Evolutionary conservation across 352 stramenopile species (phyloP), one percentile per base, ranked within the genome.

Genomic region (Pilasporangium apinafurcum): DNA sequence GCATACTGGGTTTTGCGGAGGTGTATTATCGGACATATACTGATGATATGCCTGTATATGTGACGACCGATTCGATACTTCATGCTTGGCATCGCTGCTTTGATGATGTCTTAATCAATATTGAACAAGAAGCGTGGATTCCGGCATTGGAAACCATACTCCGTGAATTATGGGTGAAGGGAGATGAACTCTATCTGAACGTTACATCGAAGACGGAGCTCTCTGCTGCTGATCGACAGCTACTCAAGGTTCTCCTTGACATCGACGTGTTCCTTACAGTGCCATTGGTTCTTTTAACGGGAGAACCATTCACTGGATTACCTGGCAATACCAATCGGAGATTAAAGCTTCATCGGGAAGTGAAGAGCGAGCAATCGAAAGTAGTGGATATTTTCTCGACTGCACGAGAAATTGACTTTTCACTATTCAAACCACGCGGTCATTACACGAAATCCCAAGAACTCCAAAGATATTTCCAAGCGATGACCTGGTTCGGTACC

Each of bases 331-430:
- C n/a, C n/a, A n/a, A n/a, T n/a, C n/a, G n/a, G n/a, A n/a, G n/a
- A n/a, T n/a, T n/a, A 29, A n/a, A 18, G 25, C 56, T 22, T 44
- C 59, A 22, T 56, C 59, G n/a, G n/a, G n/a, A n/a, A n/a, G n/a
- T n/a, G n/a, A n/a, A n/a, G n/a, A n/a, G n/a, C n/a, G n/a, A n/a
- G n/a, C n/a, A n/a, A n/a, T n/a, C n/a, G n/a, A n/a, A n/a, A n/a
- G n/a, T n/a, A n/a, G n/a, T n/a, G n/a, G n/a, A n/a, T n/a, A n/a
- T n/a, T n/a, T n/a, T n/a, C n/a, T n/a, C n/a, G n/a, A n/a, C n/a
- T n/a, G n/a, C n/a, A n/a, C n/a, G n/a, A n/a, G n/a, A n/a, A n/a
- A n/a, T n/a, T n/a, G n/a, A n/a, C n/a, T n/a, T n/a, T n/a, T n/a
- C n/a, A n/a, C n/a, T n/a, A n/a, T n/a, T n/a, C n/a, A n/a, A n/a